phyloP scores from a whole-genome alignment of 495 filamentous ascomycete genomes.

The Penicillium antarcticum region DNA sequence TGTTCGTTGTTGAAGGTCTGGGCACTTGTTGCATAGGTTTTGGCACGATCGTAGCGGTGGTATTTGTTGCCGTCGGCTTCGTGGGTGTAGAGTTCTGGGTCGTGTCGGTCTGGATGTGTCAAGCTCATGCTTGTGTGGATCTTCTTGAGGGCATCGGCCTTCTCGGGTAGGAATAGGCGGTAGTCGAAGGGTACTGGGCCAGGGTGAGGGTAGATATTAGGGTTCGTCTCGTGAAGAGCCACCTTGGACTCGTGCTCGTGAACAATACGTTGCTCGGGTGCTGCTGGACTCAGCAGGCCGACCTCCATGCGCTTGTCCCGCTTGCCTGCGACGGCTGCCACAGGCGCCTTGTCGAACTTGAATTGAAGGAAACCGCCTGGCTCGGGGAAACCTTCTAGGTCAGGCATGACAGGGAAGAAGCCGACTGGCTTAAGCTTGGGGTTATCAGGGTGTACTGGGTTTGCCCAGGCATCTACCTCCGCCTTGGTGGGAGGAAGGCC shows the following conservation, averaged over 20 bases:
- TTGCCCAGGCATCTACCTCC: slow-evolving; percentile 65
- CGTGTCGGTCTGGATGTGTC: slow-evolving; percentile 64
- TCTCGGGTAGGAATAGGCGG: slow-evolving; percentile 72
- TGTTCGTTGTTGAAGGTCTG: slow-evolving; percentile 58
- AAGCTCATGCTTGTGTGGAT: slow-evolving; percentile 74
- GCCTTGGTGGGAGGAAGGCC: slow-evolving; percentile 53
- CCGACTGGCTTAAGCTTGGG: slow-evolving; percentile 74
- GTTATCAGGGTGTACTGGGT: slow-evolving; percentile 79
- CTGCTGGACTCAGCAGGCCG: slow-evolving; percentile 69
- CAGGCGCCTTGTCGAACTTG: slow-evolving; percentile 84
- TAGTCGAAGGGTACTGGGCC: slow-evolving; percentile 66
- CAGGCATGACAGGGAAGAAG: slow-evolving; percentile 78
- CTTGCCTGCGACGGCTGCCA: slow-evolving; percentile 47
- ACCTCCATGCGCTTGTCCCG: slow-evolving; percentile 83
- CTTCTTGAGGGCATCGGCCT: slow-evolving; percentile 48
- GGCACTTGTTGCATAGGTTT: slow-evolving; percentile 77
- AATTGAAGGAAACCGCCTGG: slow-evolving; percentile 79
- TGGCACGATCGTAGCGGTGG: slow-evolving; percentile 74
- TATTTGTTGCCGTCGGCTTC: slow-evolving; percentile 40
- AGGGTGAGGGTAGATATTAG: slow-evolving; percentile 56
- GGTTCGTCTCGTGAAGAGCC: slow-evolving; percentile 61
- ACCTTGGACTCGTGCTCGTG: slow-evolving; percentile 48
- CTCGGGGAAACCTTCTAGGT: slow-evolving; percentile 85
- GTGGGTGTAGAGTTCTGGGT: slow-evolving; percentile 62
- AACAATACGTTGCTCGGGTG: slow-evolving; percentile 43